A percentile compares a stretch with the other conserved stretches of the same genome.
Conservation (phyloP, 2,329 filamentous ascomycete genomes). For the Drechmeria coniospora region DNA sequence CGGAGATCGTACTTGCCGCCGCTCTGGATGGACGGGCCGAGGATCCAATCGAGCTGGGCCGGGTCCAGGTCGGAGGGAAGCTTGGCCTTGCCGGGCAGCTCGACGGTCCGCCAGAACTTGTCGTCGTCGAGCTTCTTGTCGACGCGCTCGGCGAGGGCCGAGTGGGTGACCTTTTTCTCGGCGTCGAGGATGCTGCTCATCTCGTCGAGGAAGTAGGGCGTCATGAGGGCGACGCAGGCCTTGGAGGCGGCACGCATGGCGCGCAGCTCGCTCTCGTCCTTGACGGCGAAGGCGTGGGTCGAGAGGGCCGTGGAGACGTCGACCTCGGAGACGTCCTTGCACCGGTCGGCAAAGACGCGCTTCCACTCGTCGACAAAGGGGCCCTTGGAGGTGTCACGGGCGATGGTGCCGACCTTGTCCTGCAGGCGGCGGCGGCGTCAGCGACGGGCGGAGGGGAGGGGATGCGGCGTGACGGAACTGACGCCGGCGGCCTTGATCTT, state of each 20-base stretch:
- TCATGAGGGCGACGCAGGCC: slow-evolving; percentile 87
- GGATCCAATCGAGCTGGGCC: slow-evolving; percentile 82
- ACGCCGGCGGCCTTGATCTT: slow-evolving; percentile 78
- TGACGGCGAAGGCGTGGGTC: slow-evolving; percentile 70
- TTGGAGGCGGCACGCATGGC: slow-evolving; percentile 89
- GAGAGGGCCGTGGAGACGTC: slow-evolving; percentile 77
- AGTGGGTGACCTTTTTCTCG: slow-evolving; percentile 94
- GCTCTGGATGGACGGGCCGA: slow-evolving; percentile 83
- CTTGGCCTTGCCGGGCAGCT: slow-evolving; percentile 55
- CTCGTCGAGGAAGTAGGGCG: slow-evolving; percentile 92
- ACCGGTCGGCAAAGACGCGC: slow-evolving; percentile 58
- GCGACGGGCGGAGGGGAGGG: slow-evolving; percentile 2
- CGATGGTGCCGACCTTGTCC: slow-evolving; percentile 80
- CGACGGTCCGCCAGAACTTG: slow-evolving; percentile 79
- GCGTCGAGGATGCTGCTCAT: slow-evolving; percentile 94
- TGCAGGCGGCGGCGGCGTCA: slow-evolving; percentile 15
- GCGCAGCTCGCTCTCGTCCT: slow-evolving; percentile 87
- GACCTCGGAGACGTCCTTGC: slow-evolving; percentile 76
- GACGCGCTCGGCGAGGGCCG: slow-evolving; percentile 70
- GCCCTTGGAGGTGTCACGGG: slow-evolving; percentile 71
- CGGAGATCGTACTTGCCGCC: slow-evolving; percentile 90
- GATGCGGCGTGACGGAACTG: slow-evolving; percentile 43
- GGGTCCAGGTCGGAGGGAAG: slow-evolving; percentile 78
- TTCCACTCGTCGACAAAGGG: slow-evolving; percentile 97
- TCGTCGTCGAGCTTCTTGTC: slow-evolving; percentile 82